Percentiles rank a stretch among this genome's conserved stretches.
Evolutionary conservation across 768 basidiomycete genomes (phyloP).

Genomic region (Suillus occidentalis): DNA sequence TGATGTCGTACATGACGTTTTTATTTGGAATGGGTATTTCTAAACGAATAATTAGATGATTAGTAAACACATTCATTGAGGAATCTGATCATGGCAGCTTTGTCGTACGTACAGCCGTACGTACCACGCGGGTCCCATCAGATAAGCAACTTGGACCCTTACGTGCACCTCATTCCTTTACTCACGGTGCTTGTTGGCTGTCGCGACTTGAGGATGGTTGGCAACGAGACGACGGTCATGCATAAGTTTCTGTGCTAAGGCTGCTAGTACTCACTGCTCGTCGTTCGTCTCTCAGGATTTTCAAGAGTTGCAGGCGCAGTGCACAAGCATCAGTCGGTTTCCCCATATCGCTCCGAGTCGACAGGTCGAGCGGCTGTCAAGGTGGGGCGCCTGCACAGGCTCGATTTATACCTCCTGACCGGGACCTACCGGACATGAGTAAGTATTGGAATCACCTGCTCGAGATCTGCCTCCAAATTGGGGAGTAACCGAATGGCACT

Average conservation of each 20-base stretch:
- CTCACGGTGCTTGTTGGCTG: neutral
- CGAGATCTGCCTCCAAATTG: neutral
- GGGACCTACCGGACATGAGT: neutral
- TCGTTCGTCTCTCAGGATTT: too few relatives aligned
- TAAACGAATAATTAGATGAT: neutral
- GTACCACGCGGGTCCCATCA: too few relatives aligned
- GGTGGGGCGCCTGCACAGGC: neutral
- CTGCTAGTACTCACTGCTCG: neutral
- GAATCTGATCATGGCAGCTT: neutral
- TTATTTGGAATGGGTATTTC: neutral
- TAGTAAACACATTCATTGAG: too few relatives aligned
- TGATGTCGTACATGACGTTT: neutral
- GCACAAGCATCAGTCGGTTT: neutral
- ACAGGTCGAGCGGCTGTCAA: neutral
- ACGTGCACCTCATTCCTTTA: neutral
- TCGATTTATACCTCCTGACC: neutral
- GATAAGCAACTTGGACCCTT: too few relatives aligned
- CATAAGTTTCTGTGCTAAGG: neutral
- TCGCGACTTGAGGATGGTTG: neutral
- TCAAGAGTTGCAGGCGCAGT: neutral
- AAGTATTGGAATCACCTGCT: neutral
- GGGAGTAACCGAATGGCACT: neutral
- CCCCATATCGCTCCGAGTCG: neutral
- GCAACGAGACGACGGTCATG: neutral
- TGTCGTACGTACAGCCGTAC: neutral